Base-by-base conservation (phyloP, 768 basidiomycete genomes). In the Rhodotorula babjevae region DNA sequence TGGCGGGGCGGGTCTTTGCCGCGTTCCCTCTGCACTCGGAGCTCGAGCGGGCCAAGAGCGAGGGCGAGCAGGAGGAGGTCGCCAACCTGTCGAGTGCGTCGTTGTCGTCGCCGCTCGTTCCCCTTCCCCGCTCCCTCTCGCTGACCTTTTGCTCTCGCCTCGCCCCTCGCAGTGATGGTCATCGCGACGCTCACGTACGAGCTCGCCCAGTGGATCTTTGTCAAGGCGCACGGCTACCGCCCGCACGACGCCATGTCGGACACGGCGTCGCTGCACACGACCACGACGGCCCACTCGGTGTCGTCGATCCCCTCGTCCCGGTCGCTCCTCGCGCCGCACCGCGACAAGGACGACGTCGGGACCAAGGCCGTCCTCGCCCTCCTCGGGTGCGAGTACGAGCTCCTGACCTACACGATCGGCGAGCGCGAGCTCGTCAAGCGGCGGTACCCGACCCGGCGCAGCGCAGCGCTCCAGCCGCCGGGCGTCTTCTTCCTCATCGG, bases 371-470 rank as follows among this genome's bases (percentile, higher is more conserved):
- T 72, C 49, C 59, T 68, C 36, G 33, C 56, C 5, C 68, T 75
- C 31, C 23, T 75, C 11, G 74, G 74, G 9, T 55, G 23, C 42
- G 67, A 71, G 31, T 72, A 60, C 57, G 74, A 75, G 67, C 61
- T 75, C 23, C 58, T 72, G 21, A 63, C 64, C 12, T 75, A 66
- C 47, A 27, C 67, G 14, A 62, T 75, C 23, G 74, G 74, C 47
- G 1, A 5, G 50, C 63, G 67, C 12, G 64, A 75, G 53, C 44
- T 75, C n/a, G 61, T 75, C 53, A 75, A 75, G 49, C 67, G 74
- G 14, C 67, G 74, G 1, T 62, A 49, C 42, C 70, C 70, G 23
- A 65, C 74, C 3, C 63, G 74, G 11, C 44, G 67, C 2, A 61
- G 61, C 0, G 40, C 74, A 2, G 31, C 61, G 10, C 49, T 75